Percentiles rank a stretch among this genome's conserved stretches.
Evolutionary conservation across 495 filamentous ascomycete species (phyloP).

Genomic region (Podospora fimiseda): DNA sequence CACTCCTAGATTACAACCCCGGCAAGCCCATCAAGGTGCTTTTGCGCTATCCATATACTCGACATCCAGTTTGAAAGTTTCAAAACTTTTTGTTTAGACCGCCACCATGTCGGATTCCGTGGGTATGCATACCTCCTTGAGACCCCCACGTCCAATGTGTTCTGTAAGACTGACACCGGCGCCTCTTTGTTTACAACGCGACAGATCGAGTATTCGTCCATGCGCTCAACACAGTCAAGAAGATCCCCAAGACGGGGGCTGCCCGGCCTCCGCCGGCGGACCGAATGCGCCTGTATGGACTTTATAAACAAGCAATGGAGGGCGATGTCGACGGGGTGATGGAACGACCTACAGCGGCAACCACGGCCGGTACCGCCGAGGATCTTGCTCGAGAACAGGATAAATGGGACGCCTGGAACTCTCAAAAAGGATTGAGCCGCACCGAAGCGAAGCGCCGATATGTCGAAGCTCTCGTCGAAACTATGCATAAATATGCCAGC

Average conservation of each 20-base stretch:
- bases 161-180: conserved; percentile 13
- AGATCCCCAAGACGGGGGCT: conserved; percentile 88
- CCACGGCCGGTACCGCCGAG: conserved; percentile 23
- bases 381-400: conserved; percentile 51
- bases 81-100: background rate
- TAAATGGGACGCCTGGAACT: conserved; percentile 88
- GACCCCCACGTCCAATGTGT: conserved; percentile 4
- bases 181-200: background rate
- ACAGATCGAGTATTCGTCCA: conserved; percentile 96
- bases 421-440: conserved; percentile 67
- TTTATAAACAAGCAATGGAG: conserved; percentile 99
- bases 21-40: conserved; percentile 4
- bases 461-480: conserved; percentile 86
- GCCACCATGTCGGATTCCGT: conserved; percentile 19
- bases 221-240: conserved; percentile 96
- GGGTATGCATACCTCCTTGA: conserved; percentile 8
- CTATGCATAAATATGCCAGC: conserved; percentile 89
- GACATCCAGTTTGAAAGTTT: background rate
- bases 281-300: conserved; percentile 85
- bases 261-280: conserved; percentile 78
- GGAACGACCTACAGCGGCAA: conserved; percentile 60
- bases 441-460: conserved; percentile 95
- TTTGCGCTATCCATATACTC: background rate
- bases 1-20: background rate
- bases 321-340: conserved; percentile 91